A percentile compares a stretch with the other conserved stretches of the same genome.
Conservation (phyloP, 2,329 filamentous ascomycete species). For the Magnaporthiopsis rhizophila region DNA sequence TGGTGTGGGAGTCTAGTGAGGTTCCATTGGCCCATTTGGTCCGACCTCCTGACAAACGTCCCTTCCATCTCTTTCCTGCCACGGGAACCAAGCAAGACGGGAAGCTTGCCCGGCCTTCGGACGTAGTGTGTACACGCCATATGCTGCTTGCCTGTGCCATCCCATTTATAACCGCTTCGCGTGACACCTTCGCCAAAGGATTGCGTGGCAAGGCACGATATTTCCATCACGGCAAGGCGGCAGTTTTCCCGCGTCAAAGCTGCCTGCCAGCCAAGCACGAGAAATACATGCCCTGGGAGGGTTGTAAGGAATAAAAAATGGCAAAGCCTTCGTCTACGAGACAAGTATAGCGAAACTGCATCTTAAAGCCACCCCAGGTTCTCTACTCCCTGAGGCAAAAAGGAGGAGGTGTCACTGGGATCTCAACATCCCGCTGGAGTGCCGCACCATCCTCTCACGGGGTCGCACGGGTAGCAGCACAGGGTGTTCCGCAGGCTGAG, state of each 20-base stretch:
- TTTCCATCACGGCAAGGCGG: background rate
- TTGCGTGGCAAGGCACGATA: background rate
- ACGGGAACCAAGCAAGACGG: background rate
- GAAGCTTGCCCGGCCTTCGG: background rate
- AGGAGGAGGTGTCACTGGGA: background rate
- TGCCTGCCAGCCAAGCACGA: no score
- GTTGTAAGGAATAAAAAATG: no score
- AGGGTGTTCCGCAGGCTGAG: background rate
- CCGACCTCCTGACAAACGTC: background rate
- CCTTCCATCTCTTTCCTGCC: no score
- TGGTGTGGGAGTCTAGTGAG: no score
- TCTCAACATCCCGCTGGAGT: background rate
- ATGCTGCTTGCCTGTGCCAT: background rate
- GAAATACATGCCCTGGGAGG: no score
- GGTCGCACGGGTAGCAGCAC: background rate
- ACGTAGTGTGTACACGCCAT: background rate
- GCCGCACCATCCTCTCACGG: background rate
- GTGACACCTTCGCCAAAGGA: background rate
- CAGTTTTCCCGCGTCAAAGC: background rate
- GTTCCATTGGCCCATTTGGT: background rate
- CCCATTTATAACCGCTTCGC: background rate
- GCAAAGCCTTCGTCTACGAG: no score
- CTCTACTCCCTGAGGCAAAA: background rate
- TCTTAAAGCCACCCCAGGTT: no score
- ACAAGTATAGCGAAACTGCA: no score